Evolutionary conservation across 768 basidiomycete genomes (phyloP).

Genomic region (Auricularia auricula-judae): DNA sequence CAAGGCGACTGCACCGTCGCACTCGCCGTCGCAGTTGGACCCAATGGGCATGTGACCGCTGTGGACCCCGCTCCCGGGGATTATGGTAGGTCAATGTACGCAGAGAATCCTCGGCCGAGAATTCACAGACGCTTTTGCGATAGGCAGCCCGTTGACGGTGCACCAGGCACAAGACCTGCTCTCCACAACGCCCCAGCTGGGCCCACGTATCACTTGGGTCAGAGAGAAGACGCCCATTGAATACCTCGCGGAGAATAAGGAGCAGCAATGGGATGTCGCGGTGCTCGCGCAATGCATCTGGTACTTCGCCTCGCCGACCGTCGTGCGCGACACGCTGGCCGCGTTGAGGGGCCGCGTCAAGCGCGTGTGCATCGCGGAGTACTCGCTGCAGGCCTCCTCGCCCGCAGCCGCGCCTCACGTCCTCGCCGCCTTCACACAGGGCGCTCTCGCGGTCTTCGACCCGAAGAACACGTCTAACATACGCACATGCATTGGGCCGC

Average conservation of each 20-base stretch:
- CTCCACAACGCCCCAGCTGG: constrained; percentile 15
- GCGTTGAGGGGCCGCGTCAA: constrained; percentile 16
- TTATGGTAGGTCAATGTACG: constrained; percentile 20
- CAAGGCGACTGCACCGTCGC: constrained; percentile 30
- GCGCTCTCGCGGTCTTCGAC: constrained; percentile 23
- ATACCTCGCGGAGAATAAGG: constrained; percentile 14
- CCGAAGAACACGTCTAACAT: constrained; percentile 20
- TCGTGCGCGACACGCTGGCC: constrained; percentile 18
- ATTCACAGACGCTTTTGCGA: not conserved
- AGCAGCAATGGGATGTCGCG: constrained; percentile 20
- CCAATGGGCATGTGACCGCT: constrained; percentile 25
- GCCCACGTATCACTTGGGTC: constrained; percentile 25
- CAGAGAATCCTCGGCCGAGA: not conserved
- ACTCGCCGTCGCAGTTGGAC: constrained; percentile 25
- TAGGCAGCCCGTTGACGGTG: constrained; percentile 26
- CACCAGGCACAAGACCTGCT: constrained; percentile 26
- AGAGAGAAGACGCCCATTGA: constrained; percentile 19
- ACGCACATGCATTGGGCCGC: constrained; percentile 26
- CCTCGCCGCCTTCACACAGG: constrained; percentile 26
- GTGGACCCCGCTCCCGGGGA: constrained; percentile 27
- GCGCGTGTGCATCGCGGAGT: constrained; percentile 25
- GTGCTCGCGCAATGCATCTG: constrained; percentile 27
- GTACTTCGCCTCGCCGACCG: constrained; percentile 28
- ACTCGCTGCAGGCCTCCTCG: constrained; percentile 16
- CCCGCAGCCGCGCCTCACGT: constrained; percentile 20